Evolutionary conservation across 177 flowering plant species (phyloP).

Genomic region (Vitis hybrid): DNA sequence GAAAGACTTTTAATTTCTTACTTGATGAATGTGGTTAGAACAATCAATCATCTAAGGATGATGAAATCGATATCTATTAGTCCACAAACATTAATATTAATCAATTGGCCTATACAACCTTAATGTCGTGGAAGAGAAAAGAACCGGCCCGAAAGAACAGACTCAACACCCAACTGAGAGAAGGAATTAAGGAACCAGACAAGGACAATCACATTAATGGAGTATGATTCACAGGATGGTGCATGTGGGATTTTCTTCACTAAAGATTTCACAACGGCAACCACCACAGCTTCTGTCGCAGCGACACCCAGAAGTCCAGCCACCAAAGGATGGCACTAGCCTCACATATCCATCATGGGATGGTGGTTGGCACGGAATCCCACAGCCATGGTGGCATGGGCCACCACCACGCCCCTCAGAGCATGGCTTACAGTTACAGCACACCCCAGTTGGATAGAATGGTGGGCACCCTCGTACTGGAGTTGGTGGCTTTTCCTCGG

Average conservation of each 20-base stretch:
- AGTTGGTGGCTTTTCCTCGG: background rate
- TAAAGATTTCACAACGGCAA: constrained; percentile 22
- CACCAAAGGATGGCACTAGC: background rate
- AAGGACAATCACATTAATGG: background rate
- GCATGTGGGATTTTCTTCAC: constrained; percentile 35
- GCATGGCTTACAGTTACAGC: constrained; percentile 12
- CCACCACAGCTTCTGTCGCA: constrained; percentile 16
- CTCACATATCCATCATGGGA: constrained; percentile 19
- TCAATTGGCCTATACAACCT: too few relatives aligned
- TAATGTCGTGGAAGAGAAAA: too few relatives aligned
- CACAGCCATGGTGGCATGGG: constrained; percentile 21
- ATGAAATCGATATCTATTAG: too few relatives aligned
- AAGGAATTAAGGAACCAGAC: too few relatives aligned
- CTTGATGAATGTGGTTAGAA: too few relatives aligned
- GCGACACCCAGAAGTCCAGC: constrained; percentile 3
- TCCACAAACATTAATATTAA: too few relatives aligned
- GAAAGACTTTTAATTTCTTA: too few relatives aligned
- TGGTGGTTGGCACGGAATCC: background rate
- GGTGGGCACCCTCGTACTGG: too few relatives aligned
- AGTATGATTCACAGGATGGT: constrained; percentile 18
- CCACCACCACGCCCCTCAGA: constrained; percentile 14
- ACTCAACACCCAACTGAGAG: too few relatives aligned
- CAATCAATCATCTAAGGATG: too few relatives aligned
- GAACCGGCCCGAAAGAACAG: too few relatives aligned
- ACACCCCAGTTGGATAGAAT: background rate